Percentiles rank a stretch among this genome's conserved stretches.
Conservation (phyloP, 2,329 filamentous ascomycete genomes). For the Penicillium sp. region DNA sequence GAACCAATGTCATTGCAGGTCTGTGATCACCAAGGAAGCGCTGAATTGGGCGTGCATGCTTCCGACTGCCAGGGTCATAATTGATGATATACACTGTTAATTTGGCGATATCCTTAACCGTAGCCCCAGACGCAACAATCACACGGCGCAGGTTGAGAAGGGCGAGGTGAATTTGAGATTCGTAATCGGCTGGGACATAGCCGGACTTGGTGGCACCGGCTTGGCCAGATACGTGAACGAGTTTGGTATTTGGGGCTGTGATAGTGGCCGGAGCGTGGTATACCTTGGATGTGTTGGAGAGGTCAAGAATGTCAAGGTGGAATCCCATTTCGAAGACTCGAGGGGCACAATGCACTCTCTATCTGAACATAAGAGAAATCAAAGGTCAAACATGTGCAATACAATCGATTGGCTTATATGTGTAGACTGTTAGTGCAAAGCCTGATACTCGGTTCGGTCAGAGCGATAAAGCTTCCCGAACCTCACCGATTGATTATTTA, state of each 20-base stretch:
- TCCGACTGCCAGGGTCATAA: slow-evolving; percentile 40
- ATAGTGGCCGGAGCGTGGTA: slow-evolving; percentile 20
- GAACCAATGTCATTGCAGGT: slow-evolving; percentile 46
- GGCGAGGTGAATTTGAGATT: slow-evolving; percentile 44
- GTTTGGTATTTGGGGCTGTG: not conserved
- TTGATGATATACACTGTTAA: slow-evolving; percentile 47
- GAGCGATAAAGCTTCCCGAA: too few species aligned
- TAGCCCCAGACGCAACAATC: slow-evolving; percentile 38
- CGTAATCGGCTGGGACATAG: slow-evolving; percentile 37
- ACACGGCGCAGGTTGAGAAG: slow-evolving; percentile 41
- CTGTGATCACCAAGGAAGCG: slow-evolving; percentile 32
- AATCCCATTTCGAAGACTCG: not conserved
- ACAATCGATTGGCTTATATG: too few species aligned
- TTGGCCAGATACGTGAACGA: slow-evolving; percentile 33
- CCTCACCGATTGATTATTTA: too few species aligned
- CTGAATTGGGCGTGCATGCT: slow-evolving; percentile 40
- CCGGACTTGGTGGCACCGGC: slow-evolving; percentile 34
- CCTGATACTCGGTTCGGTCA: too few species aligned
- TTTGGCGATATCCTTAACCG: slow-evolving; percentile 42
- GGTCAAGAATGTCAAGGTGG: slow-evolving; percentile 4
- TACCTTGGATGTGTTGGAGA: slow-evolving; percentile 2
- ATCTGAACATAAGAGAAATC: not conserved
- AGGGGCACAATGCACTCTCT: not conserved
- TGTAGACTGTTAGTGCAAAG: too few species aligned
- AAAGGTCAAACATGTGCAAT: not conserved